Percentiles rank a stretch among this genome's conserved stretches.
Evolutionary conservation across 1,284 basidiomycete species (phyloP).

Genomic region (Neotropicomus parvogracilis): DNA sequence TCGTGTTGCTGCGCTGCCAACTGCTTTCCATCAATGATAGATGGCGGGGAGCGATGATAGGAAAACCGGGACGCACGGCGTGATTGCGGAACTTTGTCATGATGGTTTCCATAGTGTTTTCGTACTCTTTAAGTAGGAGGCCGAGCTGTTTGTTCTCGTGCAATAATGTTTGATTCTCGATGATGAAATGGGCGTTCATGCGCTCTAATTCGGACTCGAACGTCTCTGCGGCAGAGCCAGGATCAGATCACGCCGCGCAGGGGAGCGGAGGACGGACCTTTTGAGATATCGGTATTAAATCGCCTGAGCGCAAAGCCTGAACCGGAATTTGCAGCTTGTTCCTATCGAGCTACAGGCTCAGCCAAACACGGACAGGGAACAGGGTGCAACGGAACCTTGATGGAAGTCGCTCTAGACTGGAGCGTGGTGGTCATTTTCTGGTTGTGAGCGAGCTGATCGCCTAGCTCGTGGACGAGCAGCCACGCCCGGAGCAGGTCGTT

Average conservation of each 20-base stretch:
- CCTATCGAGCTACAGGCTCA: constrained; percentile 40
- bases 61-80: constrained; percentile 58
- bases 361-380: constrained; percentile 2
- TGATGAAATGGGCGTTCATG: constrained; percentile 83
- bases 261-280: constrained; percentile 49
- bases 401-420: constrained; percentile 67
- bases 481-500: constrained; percentile 72
- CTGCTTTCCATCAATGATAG: constrained; percentile 28
- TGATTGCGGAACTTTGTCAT: constrained; percentile 96
- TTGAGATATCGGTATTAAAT: constrained; percentile 91
- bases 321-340: constrained; percentile 73
- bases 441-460: constrained; percentile 85
- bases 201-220: constrained; percentile 94
- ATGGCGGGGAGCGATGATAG: background rate
- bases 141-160: constrained; percentile 96
- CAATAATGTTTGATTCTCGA: constrained; percentile 89
- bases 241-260: constrained; percentile 6
- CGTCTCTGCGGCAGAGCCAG: constrained; percentile 54
- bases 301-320: constrained; percentile 83
- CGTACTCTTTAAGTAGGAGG: constrained; percentile 88
- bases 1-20: constrained; percentile 91
- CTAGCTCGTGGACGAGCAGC: constrained; percentile 77
- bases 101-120: constrained; percentile 90
- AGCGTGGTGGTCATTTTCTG: constrained; percentile 74
- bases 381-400: constrained; percentile 66